These are phyloP conservation scores for Penicillium verhagenii DNA, from an alignment of 495 filamentous ascomycete genomes.

Conservation along the genomic window DNA sequence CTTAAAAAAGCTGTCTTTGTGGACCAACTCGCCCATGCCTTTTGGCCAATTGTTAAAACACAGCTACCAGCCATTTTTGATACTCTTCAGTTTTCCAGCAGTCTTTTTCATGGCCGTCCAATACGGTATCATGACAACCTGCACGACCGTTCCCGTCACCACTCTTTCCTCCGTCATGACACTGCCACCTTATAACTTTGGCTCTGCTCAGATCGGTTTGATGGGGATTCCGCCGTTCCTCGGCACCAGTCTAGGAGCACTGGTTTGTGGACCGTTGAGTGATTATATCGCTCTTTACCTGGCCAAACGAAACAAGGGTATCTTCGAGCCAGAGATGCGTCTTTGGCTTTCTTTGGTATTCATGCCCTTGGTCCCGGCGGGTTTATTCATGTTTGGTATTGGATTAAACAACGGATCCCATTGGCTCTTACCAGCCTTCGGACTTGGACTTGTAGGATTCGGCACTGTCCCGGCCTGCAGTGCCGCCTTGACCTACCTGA, in stretches of 20 bases:
- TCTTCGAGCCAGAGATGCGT: constrained; percentile 40
- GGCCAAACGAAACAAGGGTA: constrained; percentile 31
- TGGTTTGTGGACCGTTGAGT: constrained; percentile 33
- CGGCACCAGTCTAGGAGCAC: constrained; percentile 31
- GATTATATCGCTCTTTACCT: constrained; percentile 30
- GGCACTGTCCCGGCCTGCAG: constrained; percentile 26
- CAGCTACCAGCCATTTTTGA: constrained; percentile 26
- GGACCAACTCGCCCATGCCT: constrained; percentile 19
- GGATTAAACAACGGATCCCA: constrained; percentile 26
- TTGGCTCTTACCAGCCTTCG: constrained; percentile 32
- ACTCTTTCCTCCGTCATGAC: constrained; percentile 33
- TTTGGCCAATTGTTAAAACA: constrained; percentile 20
- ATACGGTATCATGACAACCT: constrained; percentile 35
- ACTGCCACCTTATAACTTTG: constrained; percentile 38
- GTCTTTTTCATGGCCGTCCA: constrained; percentile 35
- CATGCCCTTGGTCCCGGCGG: constrained; percentile 24
- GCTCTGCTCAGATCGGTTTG: constrained; percentile 33
- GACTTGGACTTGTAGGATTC: constrained; percentile 22
- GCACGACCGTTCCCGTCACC: constrained; percentile 29
- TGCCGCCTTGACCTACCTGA: constrained; percentile 33
- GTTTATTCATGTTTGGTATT: constrained; percentile 35
- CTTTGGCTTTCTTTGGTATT: constrained; percentile 27
- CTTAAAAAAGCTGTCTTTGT: constrained; percentile 14
- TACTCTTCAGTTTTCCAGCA: constrained; percentile 29
- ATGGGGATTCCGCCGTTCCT: constrained; percentile 38